Conservation (phyloP, 148 eudicot species). For the Talinum fruticosum region DNA sequence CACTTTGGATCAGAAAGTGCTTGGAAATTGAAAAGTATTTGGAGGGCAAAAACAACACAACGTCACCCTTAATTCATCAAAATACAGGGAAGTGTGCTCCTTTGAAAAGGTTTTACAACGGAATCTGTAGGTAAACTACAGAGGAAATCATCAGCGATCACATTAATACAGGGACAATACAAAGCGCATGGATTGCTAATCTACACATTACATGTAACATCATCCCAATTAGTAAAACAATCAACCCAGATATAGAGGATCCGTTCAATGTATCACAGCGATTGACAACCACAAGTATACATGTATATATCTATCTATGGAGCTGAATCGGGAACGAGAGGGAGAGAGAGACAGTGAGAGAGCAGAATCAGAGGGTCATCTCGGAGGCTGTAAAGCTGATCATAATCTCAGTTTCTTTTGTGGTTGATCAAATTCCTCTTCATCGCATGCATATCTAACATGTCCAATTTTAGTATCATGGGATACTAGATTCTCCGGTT, state of each 20-base stretch:
- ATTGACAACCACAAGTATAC: slow-evolving; percentile 10
- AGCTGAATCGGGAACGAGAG: not conserved
- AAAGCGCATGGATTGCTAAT: slow-evolving; percentile 2
- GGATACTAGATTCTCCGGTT: slow-evolving; percentile 19
- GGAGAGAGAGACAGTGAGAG: no score
- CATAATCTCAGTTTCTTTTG: slow-evolving; percentile 34
- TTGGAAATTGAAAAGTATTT: no score
- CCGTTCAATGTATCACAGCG: not conserved
- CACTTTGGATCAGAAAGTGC: no score
- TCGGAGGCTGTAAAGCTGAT: not conserved
- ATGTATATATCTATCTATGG: slow-evolving; percentile 20
- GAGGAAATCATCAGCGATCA: not conserved
- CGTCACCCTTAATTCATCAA: no score
- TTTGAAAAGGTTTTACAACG: not conserved
- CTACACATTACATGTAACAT: slow-evolving; percentile 10
- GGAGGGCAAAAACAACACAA: no score
- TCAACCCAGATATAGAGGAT: slow-evolving; percentile 6
- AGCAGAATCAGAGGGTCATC: not conserved
- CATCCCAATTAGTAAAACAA: not conserved
- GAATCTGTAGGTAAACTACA: not conserved
- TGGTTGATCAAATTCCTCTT: slow-evolving; percentile 29
- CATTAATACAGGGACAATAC: slow-evolving; percentile 2
- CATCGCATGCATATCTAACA: slow-evolving; percentile 18
- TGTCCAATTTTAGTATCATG: slow-evolving; percentile 24
- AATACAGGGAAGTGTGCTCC: not conserved